These are phyloP conservation scores for Lupinus albus DNA, from an alignment of 306 rosid species.

Conservation along the genomic window DNA sequence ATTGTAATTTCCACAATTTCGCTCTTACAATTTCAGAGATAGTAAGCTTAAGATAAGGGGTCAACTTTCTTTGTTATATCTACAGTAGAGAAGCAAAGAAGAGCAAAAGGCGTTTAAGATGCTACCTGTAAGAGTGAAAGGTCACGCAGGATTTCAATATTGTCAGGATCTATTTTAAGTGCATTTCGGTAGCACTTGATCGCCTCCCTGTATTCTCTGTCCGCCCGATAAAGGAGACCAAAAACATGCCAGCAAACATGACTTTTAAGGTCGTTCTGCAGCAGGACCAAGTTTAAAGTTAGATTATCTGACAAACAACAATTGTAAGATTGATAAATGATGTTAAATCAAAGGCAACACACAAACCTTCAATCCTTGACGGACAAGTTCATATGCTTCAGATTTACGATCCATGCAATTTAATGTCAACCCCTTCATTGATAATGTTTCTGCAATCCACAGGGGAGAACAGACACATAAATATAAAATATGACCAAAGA, in stretches of 20 bases:
- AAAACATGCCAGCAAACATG: constrained; percentile 99
- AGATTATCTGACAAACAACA: constrained; percentile 29
- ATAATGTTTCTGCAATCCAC: constrained; percentile 80
- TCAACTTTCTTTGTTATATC: constrained; percentile 14
- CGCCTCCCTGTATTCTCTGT: constrained; percentile 97
- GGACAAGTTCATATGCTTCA: constrained; percentile 97
- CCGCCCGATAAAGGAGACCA: constrained; percentile 98
- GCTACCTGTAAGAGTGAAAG: constrained; percentile 89
- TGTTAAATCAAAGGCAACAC: constrained; percentile 27
- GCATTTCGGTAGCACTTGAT: constrained; percentile 97
- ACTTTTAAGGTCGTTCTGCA: constrained; percentile 97
- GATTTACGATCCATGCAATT: constrained; percentile 98
- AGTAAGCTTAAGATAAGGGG: too few relatives aligned
- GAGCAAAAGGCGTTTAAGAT: constrained; percentile 21
- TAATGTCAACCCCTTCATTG: constrained; percentile 97
- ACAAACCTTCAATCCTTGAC: constrained; percentile 87
- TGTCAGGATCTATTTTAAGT: constrained; percentile 89
- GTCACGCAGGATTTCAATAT: constrained; percentile 92
- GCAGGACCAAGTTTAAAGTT: constrained; percentile 40
- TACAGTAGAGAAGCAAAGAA: constrained; percentile 26
- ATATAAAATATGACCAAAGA: constrained; percentile 4
- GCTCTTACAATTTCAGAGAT: not conserved
- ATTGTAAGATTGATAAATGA: constrained; percentile 18
- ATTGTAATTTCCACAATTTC: not conserved
- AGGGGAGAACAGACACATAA: constrained; percentile 23